phyloP scores from a whole-genome alignment of 345 rosid species.

The Crucihimalaya himalaica region DNA sequence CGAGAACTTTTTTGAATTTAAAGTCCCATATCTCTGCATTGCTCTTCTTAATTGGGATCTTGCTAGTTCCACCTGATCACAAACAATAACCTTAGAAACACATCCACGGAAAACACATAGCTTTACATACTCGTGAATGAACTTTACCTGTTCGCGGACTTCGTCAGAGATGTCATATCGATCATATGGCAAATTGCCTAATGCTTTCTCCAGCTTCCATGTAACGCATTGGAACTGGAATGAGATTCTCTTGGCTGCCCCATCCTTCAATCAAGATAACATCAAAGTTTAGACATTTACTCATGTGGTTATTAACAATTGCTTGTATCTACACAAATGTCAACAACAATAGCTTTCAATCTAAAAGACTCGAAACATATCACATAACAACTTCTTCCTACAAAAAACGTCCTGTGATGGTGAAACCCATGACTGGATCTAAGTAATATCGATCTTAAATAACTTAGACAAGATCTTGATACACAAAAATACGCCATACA shows the following conservation, averaged over 20 bases:
- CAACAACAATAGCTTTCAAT: constrained; percentile 10
- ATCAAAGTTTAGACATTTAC: constrained; percentile 45
- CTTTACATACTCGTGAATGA: background rate
- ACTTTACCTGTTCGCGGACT: constrained; percentile 77
- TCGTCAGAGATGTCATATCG: constrained; percentile 78
- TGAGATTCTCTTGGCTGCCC: constrained; percentile 62
- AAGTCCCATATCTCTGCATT: constrained; percentile 60
- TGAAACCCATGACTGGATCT: background rate
- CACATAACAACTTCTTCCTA: background rate
- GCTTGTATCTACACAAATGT: constrained; percentile 27
- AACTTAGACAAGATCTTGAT: no score
- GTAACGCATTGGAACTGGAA: constrained; percentile 84
- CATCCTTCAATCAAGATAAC: constrained; percentile 61
- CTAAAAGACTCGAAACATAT: background rate
- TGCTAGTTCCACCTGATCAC: constrained; percentile 67
- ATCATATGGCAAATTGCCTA: constrained; percentile 63
- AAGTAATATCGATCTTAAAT: background rate
- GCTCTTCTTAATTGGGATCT: constrained; percentile 78
- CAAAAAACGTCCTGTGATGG: background rate
- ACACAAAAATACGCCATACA: no score
- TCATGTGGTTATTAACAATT: background rate
- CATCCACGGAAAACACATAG: background rate
- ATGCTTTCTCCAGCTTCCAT: constrained; percentile 81
- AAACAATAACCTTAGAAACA: constrained; percentile 9
- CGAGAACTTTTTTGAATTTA: constrained; percentile 51